phyloP scores from a whole-genome alignment of 23 red algal species.

The Agarophyton chilense region DNA sequence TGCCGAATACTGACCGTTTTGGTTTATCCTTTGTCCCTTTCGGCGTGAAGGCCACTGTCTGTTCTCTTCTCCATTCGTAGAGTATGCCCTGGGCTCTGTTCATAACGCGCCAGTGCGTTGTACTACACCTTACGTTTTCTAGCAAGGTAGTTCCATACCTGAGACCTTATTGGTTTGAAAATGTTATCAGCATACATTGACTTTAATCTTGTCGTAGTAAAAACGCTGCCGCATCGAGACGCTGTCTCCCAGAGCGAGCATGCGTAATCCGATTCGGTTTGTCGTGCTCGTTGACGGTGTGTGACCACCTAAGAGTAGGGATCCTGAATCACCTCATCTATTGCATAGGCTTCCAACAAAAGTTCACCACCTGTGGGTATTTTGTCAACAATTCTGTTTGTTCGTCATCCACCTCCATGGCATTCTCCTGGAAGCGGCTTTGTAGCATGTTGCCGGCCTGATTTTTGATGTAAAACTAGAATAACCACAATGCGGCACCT shows the following conservation, averaged over 20 bases:
- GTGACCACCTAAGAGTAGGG: not conserved
- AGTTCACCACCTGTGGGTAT: slow-evolving; percentile 1
- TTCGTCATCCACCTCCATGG: not conserved
- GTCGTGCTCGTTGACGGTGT: not conserved
- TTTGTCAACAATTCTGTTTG: not conserved
- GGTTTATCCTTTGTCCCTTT: too few relatives aligned
- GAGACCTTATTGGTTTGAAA: not conserved
- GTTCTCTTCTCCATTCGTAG: not conserved
- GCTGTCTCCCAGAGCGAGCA: too few relatives aligned
- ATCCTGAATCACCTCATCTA: slow-evolving; percentile 17
- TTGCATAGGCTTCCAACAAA: slow-evolving; percentile 6
- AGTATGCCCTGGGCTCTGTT: not conserved
- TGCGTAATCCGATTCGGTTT: slow-evolving; percentile 29
- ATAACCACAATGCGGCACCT: too few relatives aligned
- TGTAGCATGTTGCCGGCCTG: not conserved
- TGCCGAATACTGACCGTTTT: too few relatives aligned
- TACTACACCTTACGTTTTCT: not conserved
- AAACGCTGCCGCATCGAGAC: not conserved
- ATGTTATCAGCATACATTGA: slow-evolving; percentile 31
- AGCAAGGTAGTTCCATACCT: not conserved
- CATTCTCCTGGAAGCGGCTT: not conserved
- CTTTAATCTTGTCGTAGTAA: not conserved
- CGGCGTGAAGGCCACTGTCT: too few relatives aligned
- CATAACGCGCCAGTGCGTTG: slow-evolving; percentile 5
- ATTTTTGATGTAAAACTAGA: slow-evolving; percentile 1